phyloP scores from a whole-genome alignment of 345 rosid genomes.

The Dipteronia sinensis region DNA sequence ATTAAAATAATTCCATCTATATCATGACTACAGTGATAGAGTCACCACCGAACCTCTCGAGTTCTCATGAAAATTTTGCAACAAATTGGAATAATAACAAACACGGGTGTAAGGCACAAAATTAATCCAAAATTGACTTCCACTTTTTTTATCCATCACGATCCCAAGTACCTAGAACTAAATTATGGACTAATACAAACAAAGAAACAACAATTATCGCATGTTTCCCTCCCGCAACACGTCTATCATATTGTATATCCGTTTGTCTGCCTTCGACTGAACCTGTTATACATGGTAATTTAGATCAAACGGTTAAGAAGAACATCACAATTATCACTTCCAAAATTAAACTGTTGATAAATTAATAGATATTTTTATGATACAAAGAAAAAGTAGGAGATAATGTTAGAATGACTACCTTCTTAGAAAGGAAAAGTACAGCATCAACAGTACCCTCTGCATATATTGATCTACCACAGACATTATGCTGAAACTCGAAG shows the following conservation, averaged over 20 bases:
- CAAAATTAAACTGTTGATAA: neutral
- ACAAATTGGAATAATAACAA: neutral
- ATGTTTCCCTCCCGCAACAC: conserved; percentile 78
- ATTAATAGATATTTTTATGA: neutral
- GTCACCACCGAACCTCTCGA: neutral
- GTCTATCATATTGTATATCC: conserved; percentile 83
- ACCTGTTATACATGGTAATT: conserved; percentile 41
- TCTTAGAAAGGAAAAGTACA: conserved; percentile 80
- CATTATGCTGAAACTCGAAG: conserved; percentile 97
- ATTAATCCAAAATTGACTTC: conserved; percentile 3
- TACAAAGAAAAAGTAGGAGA: neutral
- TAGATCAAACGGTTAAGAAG: neutral
- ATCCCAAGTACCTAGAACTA: neutral
- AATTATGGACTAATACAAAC: neutral
- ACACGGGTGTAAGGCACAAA: neutral
- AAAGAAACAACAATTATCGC: conserved; percentile 38
- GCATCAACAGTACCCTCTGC: conserved; percentile 97
- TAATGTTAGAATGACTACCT: conserved; percentile 44
- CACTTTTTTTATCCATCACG: neutral
- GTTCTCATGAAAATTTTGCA: neutral
- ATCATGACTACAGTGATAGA: neutral
- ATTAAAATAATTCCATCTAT: neutral
- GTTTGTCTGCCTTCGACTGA: conserved; percentile 61
- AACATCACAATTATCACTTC: neutral
- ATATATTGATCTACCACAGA: conserved; percentile 91